phyloP scores from a whole-genome alignment of 768 basidiomycete species.

The Cyclocybe aegerita region DNA sequence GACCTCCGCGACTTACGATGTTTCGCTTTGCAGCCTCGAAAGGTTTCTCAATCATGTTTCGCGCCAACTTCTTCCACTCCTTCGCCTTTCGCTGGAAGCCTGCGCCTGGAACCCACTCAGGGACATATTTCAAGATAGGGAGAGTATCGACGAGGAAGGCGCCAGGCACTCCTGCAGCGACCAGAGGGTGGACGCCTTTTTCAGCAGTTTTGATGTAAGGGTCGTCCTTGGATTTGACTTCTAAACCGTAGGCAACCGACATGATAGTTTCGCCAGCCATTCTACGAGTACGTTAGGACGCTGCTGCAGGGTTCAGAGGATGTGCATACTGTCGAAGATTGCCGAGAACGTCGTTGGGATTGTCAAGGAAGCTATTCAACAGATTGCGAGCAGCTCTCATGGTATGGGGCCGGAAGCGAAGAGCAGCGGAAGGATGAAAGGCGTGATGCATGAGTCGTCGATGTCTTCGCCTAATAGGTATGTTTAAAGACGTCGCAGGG shows the following conservation, averaged over 20 bases:
- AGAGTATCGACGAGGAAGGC: constrained; percentile 43
- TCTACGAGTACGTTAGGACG: constrained; percentile 6
- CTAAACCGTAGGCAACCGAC: constrained; percentile 44
- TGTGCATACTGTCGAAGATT: constrained; percentile 35
- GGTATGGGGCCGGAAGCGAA: constrained; percentile 24
- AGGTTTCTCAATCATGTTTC: constrained; percentile 37
- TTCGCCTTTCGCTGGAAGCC: constrained; percentile 53
- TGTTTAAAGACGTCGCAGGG: constrained; percentile 21
- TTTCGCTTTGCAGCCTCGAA: constrained; percentile 25
- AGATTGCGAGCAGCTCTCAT: constrained; percentile 19
- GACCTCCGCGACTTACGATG: constrained; percentile 19
- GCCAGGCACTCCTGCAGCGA: constrained; percentile 36
- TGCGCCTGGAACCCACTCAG: constrained; percentile 60
- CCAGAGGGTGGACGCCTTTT: constrained; percentile 30
- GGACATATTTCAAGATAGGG: constrained; percentile 41
- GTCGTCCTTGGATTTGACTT: constrained; percentile 37
- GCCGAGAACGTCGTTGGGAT: constrained; percentile 31
- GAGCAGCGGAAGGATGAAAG: constrained; percentile 17
- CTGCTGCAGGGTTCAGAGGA: not conserved
- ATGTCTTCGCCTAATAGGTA: constrained; percentile 14
- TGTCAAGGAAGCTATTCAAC: constrained; percentile 30
- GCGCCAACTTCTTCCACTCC: constrained; percentile 37
- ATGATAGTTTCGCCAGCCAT: constrained; percentile 37
- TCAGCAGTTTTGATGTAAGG: constrained; percentile 42
- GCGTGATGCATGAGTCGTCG: constrained; percentile 18